Percentiles rank a stretch among this genome's conserved stretches.
phyloP scores from a whole-genome alignment of 2,329 filamentous ascomycete genomes.

The Catunica adiposa region DNA sequence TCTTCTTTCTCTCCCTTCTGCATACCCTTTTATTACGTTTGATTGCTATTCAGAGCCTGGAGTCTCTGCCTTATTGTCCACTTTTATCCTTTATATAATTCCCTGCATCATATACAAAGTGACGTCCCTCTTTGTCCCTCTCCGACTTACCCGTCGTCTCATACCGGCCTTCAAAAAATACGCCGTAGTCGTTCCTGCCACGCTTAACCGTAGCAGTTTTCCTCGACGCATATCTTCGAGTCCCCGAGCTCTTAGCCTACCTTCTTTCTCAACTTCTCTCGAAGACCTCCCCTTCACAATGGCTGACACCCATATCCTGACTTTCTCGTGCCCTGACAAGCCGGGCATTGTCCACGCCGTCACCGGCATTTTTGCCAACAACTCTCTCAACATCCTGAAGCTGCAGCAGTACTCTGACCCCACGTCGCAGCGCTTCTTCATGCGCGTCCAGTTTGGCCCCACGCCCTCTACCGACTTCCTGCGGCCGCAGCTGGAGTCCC shows the following conservation, averaged over 20 bases:
- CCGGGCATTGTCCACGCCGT: slow-evolving; percentile 74
- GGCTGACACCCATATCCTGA: slow-evolving; percentile 43
- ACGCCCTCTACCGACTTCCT: slow-evolving; percentile 33
- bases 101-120: not conserved
- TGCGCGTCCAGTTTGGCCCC: slow-evolving; percentile 70
- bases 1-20: not conserved
- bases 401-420: slow-evolving; percentile 73
- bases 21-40: not conserved
- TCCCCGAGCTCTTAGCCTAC: not conserved
- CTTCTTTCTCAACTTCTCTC: not conserved
- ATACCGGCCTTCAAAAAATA: not conserved
- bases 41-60: not conserved
- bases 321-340: slow-evolving; percentile 69
- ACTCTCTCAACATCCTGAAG: slow-evolving; percentile 67
- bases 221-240: not conserved
- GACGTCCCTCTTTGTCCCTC: not conserved
- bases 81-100: not conserved
- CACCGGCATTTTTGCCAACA: slow-evolving; percentile 56
- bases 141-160: not conserved
- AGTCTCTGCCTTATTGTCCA: not conserved
- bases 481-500: slow-evolving; percentile 36
- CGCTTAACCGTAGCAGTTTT: not conserved
- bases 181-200: not conserved
- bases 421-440: slow-evolving; percentile 62
- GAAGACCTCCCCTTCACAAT: slow-evolving; percentile 6